Base-by-base conservation (phyloP, 768 basidiomycete species). In the Tubosaeta brunneosetosa region DNA sequence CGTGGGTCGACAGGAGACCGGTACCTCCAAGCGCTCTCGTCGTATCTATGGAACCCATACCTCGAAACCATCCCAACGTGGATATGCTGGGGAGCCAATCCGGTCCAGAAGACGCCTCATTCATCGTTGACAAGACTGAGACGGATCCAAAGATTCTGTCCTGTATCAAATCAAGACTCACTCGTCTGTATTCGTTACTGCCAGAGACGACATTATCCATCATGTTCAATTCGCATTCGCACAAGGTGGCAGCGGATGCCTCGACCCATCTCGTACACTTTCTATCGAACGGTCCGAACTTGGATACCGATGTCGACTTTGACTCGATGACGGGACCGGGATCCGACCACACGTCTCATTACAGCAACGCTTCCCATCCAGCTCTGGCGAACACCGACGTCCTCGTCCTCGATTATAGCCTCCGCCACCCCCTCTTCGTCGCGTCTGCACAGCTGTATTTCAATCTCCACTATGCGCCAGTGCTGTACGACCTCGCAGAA, bases 351-450 rank as follows among this genome's bases (percentile, higher is more conserved):
- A 34, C 50, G 13, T n/a, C 52, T 54, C 50, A 40, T 41, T 43
- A 60, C 50, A n/a, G 44, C 11, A 56, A 53, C 44, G 27, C 60
- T 54, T 44, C 63, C 52, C 11, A 45, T 55, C 16, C 63, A 45
- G 46, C 63, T 14, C 57, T 69, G 22, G 25, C 57, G 8, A 62
- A 69, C 13, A 57, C 74, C 6, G 69, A 77, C 19, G 73, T 83
- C n/a, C 71, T 83, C 40, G 63, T 80, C 27, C 55, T 85, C 40
- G 74, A 79, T 50, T 83, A 81, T 71, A 76, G 78, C 56, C 66
- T 83, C 19, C 78, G 76, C 3, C 64, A 75, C 61, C 71, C 76
- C 0, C 67, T 81, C 50, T 76, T 82, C 52, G 44, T 55, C 10
- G 27, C 47, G 1, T 61, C 59, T 22, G 22, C 9, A 7, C 27